A percentile compares a stretch with the other conserved stretches of the same genome.
phyloP scores from a whole-genome alignment of 768 basidiomycete genomes.

The Suillus variegatus region DNA sequence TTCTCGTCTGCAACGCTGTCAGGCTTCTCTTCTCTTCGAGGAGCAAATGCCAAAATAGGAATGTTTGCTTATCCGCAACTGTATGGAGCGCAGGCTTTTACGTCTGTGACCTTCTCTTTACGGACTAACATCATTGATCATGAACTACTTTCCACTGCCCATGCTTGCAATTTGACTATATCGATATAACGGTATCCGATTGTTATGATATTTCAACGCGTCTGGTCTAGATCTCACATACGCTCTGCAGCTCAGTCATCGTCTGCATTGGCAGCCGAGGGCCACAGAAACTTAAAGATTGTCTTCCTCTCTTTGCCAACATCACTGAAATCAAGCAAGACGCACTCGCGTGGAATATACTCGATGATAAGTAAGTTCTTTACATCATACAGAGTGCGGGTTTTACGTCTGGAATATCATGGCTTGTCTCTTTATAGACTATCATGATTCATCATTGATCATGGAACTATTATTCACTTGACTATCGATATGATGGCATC shows the following conservation, averaged over 20 bases:
- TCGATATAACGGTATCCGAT: not conserved
- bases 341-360: conserved; percentile 16
- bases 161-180: not conserved
- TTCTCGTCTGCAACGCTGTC: not conserved
- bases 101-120: not conserved
- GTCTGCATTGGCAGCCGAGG: not conserved
- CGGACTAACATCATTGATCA: not conserved
- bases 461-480: not conserved
- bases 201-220: not conserved
- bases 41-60: not conserved
- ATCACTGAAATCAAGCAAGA: conserved; percentile 12
- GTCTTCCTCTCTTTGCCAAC: not conserved
- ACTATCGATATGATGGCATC: not conserved
- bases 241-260: not conserved
- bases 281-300: not conserved
- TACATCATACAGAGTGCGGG: not conserved
- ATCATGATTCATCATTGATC: not conserved
- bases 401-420: not conserved
- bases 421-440: not conserved
- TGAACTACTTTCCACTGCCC: not conserved
- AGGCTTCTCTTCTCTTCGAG: not conserved
- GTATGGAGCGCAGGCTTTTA: not conserved
- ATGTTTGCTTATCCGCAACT: not conserved
- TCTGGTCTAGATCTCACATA: not conserved
- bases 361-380: conserved; percentile 1